Evolutionary conservation across 78 protist species (phyloP), one percentile per base, ranked within the genome.

Genomic region (Paratrimastix pyriformis): DNA sequence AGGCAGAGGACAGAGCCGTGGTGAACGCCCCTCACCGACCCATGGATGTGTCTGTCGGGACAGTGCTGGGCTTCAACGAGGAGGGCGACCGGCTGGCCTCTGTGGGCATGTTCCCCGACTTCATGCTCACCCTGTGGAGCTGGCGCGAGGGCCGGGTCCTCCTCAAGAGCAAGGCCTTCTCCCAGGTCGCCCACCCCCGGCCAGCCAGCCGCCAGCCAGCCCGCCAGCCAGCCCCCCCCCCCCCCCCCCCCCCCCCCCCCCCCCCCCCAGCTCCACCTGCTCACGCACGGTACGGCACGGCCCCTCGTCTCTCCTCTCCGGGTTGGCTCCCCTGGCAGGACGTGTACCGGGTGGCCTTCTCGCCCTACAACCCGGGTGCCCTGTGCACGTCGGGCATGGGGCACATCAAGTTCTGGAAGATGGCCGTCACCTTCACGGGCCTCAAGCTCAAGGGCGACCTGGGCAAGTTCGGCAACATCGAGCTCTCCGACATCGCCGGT

Each of bases 391-490:
- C 78, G 3, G 92, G 92, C 0, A 54, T 44, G 4, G 90, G 90
- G 11, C 91, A 87, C 77, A 85, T 87, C 46, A 77, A 76, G 21
- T 90, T 87, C 54, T 88, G 95, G 95, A 57, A 79, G 58, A 87
- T 88, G 92, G 91, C 90, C 8, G 0, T n/a, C 18, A 91, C 95
- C 15, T 91, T 91, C 77, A 91, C 95, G 0, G 95, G 95, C 0
- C 88, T 86, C 64, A 79, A 81, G 72, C 82, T 82, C 54, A 77
- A 84, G 76, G 87, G 95, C 5, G 76, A 44, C 2, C 75, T 86
- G 45, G 95, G 95, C 13, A 87, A 88, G 80, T 91, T 91, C 29
- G 95, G 95, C n/a, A 72, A 24, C 33, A 60, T 82, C 33, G 92
- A 91, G 66, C 81, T 91, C 26, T 48, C 85, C 2, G 92, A 91